Conservation (phyloP, 2,329 filamentous ascomycete genomes). For the Microdochium trichocladiopsis region DNA sequence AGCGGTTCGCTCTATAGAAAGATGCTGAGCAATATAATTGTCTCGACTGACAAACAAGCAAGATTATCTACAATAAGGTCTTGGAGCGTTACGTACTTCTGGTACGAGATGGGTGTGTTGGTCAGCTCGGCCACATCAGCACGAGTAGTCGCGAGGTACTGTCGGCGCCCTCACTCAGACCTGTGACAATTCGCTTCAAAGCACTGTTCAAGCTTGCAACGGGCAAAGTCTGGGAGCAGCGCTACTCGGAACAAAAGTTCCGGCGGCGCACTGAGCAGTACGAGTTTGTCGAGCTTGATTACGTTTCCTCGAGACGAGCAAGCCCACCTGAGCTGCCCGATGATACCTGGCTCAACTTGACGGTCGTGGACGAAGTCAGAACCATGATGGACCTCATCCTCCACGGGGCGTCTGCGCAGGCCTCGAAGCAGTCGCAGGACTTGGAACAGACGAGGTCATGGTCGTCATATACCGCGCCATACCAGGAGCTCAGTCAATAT, state of each 20-base stretch:
- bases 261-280: background rate
- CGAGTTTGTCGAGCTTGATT: background rate
- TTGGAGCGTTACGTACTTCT: background rate
- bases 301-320: background rate
- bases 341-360: background rate
- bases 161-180: background rate
- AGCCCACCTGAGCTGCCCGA: background rate
- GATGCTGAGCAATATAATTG: background rate
- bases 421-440: too few relatives aligned
- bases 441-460: background rate
- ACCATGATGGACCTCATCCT: background rate
- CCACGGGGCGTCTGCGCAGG: background rate
- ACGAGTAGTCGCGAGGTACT: background rate
- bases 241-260: background rate
- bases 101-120: background rate
- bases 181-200: background rate
- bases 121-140: background rate
- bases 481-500: background rate
- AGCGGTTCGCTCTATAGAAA: background rate
- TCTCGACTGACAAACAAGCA: background rate
- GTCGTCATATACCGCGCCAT: background rate
- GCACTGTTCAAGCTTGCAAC: background rate
- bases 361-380: background rate
- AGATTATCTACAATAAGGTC: background rate
- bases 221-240: background rate